Base-by-base conservation (phyloP, 257 asterid species). In the Primulina tabacum region DNA sequence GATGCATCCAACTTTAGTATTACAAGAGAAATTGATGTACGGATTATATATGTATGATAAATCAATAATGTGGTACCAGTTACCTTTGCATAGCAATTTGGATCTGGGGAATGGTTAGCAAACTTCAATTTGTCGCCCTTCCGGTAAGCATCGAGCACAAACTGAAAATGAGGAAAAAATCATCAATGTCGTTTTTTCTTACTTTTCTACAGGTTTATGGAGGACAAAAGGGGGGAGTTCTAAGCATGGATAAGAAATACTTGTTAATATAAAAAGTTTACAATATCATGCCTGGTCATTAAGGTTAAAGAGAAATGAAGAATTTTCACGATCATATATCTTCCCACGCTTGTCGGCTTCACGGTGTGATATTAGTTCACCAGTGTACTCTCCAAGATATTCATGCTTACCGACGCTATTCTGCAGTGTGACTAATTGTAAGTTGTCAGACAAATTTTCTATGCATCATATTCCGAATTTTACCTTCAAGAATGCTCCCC, bases 331-430 rank as follows among this genome's bases (percentile, higher is more conserved):
- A 69, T 94, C 99, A 67, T 91, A 94, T 69, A 94, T 89, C 88
- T 94, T 94, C 70, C 98, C 99, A 50, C 97, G 99, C 88, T 94
- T 94, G 80, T 94, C 99, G 80, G 99, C 99, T 82, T 94, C 99
- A 58, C 91, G 95, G 70, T 94, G 97, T 28, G 99, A 88, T 74
- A 91, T 89, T 50, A 94, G 74, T 80, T 94, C 99, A 40, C 97
- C 99, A 7, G 99, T 94, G 81, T 94, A 94, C 81, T 91, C 97
- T 56, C 99, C 99, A 56, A 94, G 96, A 81, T 88, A 94, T 77
- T 88, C 99, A 57, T 94, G 96, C 78, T 94, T 94, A 72, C 79
- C 74, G 63, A 94, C 99, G 55, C 83, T 85, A 85, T 89, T 89
- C 99, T 94, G 96, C 78, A 81, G 62, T 63, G 71, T 24, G 60